These are phyloP conservation scores for Telopea speciosissima DNA, from an alignment of 177 flowering plant species.

Conservation along the genomic window DNA sequence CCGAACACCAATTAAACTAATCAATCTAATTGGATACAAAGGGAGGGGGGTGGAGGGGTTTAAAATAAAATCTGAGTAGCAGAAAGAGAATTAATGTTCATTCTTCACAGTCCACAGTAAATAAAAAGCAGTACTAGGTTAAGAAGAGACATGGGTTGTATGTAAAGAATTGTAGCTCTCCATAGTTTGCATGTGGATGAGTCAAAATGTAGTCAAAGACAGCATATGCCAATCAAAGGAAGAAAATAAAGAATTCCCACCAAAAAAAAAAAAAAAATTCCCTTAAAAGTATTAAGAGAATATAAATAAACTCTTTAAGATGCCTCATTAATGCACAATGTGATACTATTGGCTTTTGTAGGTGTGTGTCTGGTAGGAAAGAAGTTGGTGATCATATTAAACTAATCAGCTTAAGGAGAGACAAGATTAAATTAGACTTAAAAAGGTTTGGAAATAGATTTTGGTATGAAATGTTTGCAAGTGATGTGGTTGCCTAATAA, in stretches of 20 bases:
- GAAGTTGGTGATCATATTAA: background rate
- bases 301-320: no score
- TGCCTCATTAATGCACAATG: no score
- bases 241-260: background rate
- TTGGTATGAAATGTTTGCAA: background rate
- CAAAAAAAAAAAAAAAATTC: no score
- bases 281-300: no score
- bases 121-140: background rate
- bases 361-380: background rate
- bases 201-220: background rate
- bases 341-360: no score
- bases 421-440: background rate
- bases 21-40: no score
- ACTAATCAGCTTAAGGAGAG: background rate
- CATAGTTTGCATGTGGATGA: background rate
- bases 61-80: no score
- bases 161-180: background rate
- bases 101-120: no score
- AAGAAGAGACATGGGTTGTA: conserved; percentile 4
- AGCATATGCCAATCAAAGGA: background rate
- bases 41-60: no score
- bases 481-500: background rate
- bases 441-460: no score
- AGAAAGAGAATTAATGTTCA: no score
- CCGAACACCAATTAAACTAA: no score